Evolutionary conservation across 306 rosid genomes (phyloP).

Genomic region (Coriaria nepalensis): DNA sequence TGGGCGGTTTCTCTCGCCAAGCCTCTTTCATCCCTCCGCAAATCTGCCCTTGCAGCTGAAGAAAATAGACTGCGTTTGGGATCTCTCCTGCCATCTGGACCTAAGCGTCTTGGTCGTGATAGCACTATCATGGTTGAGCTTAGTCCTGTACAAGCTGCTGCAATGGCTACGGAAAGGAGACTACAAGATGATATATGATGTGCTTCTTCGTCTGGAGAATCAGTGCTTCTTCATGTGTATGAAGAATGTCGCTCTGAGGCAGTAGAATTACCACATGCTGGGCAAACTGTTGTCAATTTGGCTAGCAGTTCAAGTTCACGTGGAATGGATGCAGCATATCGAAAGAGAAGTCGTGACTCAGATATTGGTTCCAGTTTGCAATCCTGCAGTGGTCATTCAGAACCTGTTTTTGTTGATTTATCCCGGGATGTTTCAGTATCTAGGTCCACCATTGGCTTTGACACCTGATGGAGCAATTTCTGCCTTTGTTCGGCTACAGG

Average conservation of each 20-base stretch:
- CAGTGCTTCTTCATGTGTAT: conserved; percentile 12
- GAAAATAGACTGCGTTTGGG: conserved; percentile 54
- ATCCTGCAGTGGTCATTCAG: conserved; percentile 20
- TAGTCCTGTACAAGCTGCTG: conserved; percentile 92
- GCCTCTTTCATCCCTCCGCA: conserved; percentile 56
- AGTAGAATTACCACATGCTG: conserved; percentile 20
- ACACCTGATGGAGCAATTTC: neutral
- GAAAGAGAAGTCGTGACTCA: conserved; percentile 37
- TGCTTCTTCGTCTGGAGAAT: conserved; percentile 43
- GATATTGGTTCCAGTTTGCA: conserved; percentile 17
- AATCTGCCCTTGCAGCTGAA: conserved; percentile 64
- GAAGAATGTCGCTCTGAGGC: conserved; percentile 32
- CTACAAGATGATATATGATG: conserved; percentile 94
- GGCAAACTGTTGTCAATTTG: conserved; percentile 22
- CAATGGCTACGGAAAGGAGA: conserved; percentile 96
- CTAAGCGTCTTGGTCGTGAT: conserved; percentile 85
- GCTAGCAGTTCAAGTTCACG: conserved; percentile 13
- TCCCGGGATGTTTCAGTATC: conserved; percentile 19
- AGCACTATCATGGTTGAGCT: conserved; percentile 58
- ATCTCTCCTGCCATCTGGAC: conserved; percentile 76
- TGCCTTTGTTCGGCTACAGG: no score
- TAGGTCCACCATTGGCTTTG: conserved; percentile 13
- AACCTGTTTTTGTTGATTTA: conserved; percentile 28
- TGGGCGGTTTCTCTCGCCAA: conserved; percentile 58
- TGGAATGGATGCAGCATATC: conserved; percentile 16